Evolutionary conservation across 2,329 filamentous ascomycete species (phyloP).

Genomic region (Monilinia fructicola): DNA sequence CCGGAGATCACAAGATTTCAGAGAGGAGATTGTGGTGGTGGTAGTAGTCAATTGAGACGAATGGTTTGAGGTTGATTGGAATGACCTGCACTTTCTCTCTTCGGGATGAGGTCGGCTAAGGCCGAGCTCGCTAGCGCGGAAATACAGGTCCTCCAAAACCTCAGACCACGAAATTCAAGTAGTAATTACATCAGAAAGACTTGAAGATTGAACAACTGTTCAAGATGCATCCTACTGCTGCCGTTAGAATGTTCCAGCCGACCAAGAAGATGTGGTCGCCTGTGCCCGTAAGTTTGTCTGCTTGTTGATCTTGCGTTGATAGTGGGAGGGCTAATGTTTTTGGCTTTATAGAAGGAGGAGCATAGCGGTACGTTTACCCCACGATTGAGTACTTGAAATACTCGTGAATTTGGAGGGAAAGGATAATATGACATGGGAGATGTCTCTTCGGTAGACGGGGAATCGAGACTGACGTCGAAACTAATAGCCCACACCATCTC

Average conservation of each 20-base stretch:
- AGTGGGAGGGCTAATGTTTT: slow-evolving; percentile 21
- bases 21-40: slow-evolving; percentile 38
- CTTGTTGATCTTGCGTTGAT: neutral
- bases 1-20: slow-evolving; percentile 36
- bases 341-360: slow-evolving; percentile 57
- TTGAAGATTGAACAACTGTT: slow-evolving; percentile 27
- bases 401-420: neutral
- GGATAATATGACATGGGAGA: neutral
- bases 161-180: slow-evolving; percentile 30
- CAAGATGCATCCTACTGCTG: slow-evolving; percentile 52
- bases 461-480: slow-evolving; percentile 30
- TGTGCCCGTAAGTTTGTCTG: slow-evolving; percentile 64
- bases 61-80: slow-evolving; percentile 35
- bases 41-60: slow-evolving; percentile 40
- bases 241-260: slow-evolving; percentile 66
- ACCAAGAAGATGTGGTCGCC: slow-evolving; percentile 67
- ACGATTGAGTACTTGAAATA: neutral
- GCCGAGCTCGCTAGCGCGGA: slow-evolving; percentile 26
- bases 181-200: slow-evolving; percentile 16
- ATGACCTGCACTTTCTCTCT: slow-evolving; percentile 22
- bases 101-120: slow-evolving; percentile 41
- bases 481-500: slow-evolving; percentile 87
- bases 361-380: slow-evolving; percentile 59
- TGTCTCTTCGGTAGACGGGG: slow-evolving; percentile 25
- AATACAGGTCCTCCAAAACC: slow-evolving; percentile 23